These are phyloP conservation scores for Phytophthora sojae DNA, from an alignment of 352 stramenopile genomes.

Conservation along the genomic window DNA sequence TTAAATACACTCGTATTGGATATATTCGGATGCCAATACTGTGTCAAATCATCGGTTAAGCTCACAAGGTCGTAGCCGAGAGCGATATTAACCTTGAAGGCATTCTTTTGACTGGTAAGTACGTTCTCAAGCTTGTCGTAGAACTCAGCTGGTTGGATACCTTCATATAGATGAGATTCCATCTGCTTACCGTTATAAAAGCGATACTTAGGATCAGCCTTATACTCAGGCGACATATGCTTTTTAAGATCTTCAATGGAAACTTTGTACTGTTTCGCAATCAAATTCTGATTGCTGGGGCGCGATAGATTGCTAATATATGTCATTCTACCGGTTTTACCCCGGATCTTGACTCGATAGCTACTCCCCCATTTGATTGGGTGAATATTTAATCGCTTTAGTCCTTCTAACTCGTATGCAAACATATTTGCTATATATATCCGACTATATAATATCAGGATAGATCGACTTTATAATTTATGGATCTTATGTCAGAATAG, in stretches of 20 bases:
- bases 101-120: conserved; percentile 1
- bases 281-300: neutral
- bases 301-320: conserved; percentile 1
- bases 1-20: conserved; percentile 15
- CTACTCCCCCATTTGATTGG: conserved; percentile 5
- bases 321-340: neutral
- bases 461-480: conserved; percentile 1
- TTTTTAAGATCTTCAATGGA: neutral
- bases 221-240: neutral
- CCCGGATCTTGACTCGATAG: conserved; percentile 1
- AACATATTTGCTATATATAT: conserved; percentile 10
- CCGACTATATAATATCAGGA: neutral
- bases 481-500: conserved; percentile 7
- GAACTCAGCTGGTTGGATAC: neutral
- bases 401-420: conserved; percentile 5
- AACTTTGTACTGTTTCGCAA: neutral
- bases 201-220: neutral
- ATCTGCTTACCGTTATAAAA: conserved; percentile 1
- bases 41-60: neutral
- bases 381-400: conserved; percentile 5
- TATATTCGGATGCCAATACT: conserved; percentile 1
- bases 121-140: conserved; percentile 19
- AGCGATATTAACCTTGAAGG: conserved; percentile 19
- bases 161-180: conserved; percentile 9
- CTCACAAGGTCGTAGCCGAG: conserved; percentile 14